Evolutionary conservation across 352 stramenopile genomes (phyloP), one percentile per base, ranked within the genome.

Genomic region (Albugo laibachii): DNA sequence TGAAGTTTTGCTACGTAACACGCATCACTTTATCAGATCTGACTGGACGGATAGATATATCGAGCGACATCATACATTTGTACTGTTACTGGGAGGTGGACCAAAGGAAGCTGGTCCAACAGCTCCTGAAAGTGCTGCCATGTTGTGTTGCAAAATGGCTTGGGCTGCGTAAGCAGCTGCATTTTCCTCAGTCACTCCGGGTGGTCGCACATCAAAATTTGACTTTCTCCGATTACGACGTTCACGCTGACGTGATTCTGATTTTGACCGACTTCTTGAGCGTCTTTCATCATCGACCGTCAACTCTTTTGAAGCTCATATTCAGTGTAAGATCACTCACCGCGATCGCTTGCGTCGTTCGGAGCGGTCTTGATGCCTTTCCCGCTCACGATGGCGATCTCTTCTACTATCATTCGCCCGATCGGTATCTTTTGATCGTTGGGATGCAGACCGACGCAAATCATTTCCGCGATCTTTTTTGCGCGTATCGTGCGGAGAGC

Each of bases 141-240:
- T 77, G 54, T 83, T 89, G 49, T 85, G 73, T 61, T 89, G 73
- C 45, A 89, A 44, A 46, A 89, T 89, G 11, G 68, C 71, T 48
- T 89, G 73, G n/a, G 76, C 76, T 6, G 76, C 76, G 48, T 82
- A 89, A 12, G 76, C 73, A 2, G 76, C 76, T 11, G 76, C 76
- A 44, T 84, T 89, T 47, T 89, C 73, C 13, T 86, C 69, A 11
- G 73, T 89, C 8, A 89, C 76, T 27, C 76, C 76, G 2, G 76
- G 71, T 39, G 76, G 76, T 1, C 67, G 64, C 56, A 89, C 72
- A 52, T 89, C 76, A 59, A 89, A 89, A 52, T 83, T 83, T 57
- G 63, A 80, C 65, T 83, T 81, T 53, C 78, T 75, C 44, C 69
- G 62, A 41, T 66, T 65, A 34, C 68, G 66, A 37, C 53, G 55